Base-by-base conservation (phyloP, 805 yeast genomes). In the Candida manassasensis region DNA sequence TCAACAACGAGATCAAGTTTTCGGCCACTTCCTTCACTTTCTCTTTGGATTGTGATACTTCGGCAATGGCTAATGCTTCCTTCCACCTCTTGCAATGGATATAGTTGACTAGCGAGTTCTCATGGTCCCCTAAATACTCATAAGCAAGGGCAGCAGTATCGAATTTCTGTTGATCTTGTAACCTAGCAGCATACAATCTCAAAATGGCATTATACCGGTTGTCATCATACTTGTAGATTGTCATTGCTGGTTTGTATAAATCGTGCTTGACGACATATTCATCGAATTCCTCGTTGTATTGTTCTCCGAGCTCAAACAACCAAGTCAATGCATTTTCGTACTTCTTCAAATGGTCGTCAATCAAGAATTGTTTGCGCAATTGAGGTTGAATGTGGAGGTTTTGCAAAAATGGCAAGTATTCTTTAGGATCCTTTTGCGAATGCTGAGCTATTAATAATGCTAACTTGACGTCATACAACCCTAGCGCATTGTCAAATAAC, bases 361-460 rank as follows among this genome's bases (percentile, higher is more conserved):
- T 84, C 52, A 78, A 57, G 52, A 85, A 89, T 51, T 75, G 72
- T 45, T 80, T 77, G 41, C 95, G 75, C 37, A 78, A 57, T 4
- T 75, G 80, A 1, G 75, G 63, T 56, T 82, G 84, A 27, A 74
- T 75, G 45, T 85, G 82, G 36, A 93, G 66, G 32, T 79, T 72
- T 51, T 87, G 95, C 45, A 93, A 69, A 58, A 93, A 93, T 34
- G 98, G 96, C 35, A 93, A 64, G 48, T 93, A 93, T 59, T 93
- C 99, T 51, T 89, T 87, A 16, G 99, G 99, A 62, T 93, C 99
- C 70, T 83, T 89, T 59, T 90, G 97, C 0, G 97, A 88, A 52
- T 88, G 93, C 55, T 94, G 97, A 0, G 98, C 98, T 40, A 93
- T 80, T 9, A 74, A 70, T 38, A 93, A 69, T 0, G 97, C 77